Percentiles rank a stretch among this genome's conserved stretches.
Evolutionary conservation across 208 protist genomes (phyloP).

Genomic region (Trypanosomatidae sp.): DNA sequence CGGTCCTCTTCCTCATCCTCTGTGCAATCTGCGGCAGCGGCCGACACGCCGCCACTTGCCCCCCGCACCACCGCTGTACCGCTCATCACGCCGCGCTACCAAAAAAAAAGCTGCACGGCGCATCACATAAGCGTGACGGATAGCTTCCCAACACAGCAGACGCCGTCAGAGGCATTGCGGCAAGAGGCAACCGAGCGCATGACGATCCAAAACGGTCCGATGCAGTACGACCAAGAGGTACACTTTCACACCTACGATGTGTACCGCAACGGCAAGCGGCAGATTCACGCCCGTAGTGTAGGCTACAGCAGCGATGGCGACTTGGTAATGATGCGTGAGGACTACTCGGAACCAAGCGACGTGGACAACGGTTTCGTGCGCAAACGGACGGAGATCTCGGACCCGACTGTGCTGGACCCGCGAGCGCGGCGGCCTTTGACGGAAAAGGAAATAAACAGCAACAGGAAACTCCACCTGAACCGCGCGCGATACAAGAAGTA

Average conservation of each 20-base stretch:
- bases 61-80: conserved; percentile 53
- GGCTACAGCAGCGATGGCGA: conserved; percentile 89
- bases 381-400: conserved; percentile 52
- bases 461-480: conserved; percentile 47
- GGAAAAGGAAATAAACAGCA: conserved; percentile 43
- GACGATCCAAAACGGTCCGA: conserved; percentile 57
- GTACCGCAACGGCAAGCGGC: conserved; percentile 69
- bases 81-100: conserved; percentile 80
- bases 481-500: conserved; percentile 80
- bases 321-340: conserved; percentile 77
- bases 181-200: conserved; percentile 69
- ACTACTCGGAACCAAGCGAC: conserved; percentile 78
- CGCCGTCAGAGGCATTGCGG: conserved; percentile 44
- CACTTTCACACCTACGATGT: conserved; percentile 89
- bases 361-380: conserved; percentile 59
- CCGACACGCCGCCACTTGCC: conserved; percentile 31
- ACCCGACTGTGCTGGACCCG: conserved; percentile 74
- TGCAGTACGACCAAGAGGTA: conserved; percentile 66
- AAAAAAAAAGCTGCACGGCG: conserved; percentile 61
- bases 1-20: conserved; percentile 19
- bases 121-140: conserved; percentile 70
- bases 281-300: conserved; percentile 78
- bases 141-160: conserved; percentile 35
- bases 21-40: conserved; percentile 8
- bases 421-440: conserved; percentile 69